Conservation (phyloP, 1,284 basidiomycete species). For the Ceratobasidium sp. region DNA sequence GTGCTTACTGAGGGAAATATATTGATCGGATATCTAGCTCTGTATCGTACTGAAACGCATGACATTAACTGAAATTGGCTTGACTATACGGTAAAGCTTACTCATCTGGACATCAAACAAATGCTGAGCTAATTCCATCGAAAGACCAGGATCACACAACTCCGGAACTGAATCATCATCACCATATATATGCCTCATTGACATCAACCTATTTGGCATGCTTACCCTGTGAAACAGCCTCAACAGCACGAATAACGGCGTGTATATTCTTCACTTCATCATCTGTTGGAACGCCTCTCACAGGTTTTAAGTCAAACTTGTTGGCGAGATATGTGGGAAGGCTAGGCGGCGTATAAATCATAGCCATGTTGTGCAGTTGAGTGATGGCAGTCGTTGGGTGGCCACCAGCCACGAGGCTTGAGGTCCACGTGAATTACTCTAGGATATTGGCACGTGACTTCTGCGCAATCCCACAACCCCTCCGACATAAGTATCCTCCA, state of each 20-base stretch:
- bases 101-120: slow-evolving; percentile 18
- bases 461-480: too few relatives aligned
- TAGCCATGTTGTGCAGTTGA: background rate
- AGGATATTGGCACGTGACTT: too few relatives aligned
- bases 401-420: too few relatives aligned
- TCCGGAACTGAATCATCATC: background rate
- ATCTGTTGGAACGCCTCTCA: slow-evolving; percentile 19
- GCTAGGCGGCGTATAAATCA: background rate
- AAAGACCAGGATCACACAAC: background rate
- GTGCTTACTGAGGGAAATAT: slow-evolving; percentile 5
- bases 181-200: too few relatives aligned
- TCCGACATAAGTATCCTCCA: too few relatives aligned
- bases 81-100: background rate
- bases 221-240: slow-evolving; percentile 3
- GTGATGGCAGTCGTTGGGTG: too few relatives aligned
- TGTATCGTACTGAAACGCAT: background rate
- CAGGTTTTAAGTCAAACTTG: background rate
- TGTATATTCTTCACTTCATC: slow-evolving; percentile 20
- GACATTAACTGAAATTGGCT: too few relatives aligned
- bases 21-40: background rate
- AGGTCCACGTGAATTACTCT: too few relatives aligned
- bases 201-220: too few relatives aligned
- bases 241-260: slow-evolving; percentile 2
- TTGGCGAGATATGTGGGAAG: slow-evolving; percentile 2
- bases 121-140: slow-evolving; percentile 7